Base-by-base conservation (phyloP, 2,329 filamentous ascomycete genomes). In the Coniella vitis region DNA sequence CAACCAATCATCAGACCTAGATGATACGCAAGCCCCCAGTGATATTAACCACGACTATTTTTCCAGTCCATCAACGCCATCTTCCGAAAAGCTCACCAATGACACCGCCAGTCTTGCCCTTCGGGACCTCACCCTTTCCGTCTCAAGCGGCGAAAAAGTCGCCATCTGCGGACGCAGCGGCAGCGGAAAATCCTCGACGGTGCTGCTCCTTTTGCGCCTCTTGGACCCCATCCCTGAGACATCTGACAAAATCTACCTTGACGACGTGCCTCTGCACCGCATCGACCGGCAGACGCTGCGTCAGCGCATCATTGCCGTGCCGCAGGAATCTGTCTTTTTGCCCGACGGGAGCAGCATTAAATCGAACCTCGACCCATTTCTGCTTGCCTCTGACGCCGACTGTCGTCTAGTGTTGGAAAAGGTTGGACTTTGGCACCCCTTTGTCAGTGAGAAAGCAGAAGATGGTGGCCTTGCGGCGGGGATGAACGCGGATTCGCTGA, bases 251-350 rank as follows among this genome's bases (percentile, higher is more conserved):
- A 62, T 67, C 14, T 17, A 47, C 0, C 69, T 73, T 44, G 69
- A 73, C 42, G 55, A 56, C 41, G 52, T 59, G 1, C 51, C 58
- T 0, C 61, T 65, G 0, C 43, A 59, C 20, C 56, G 55, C 10
- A 57, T 73, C 3, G 52, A 66, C 32, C 60, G 68, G 2, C 8
- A 54, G 1, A 52, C 57, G 0, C 59, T 73, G 1, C 67, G 70
- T 4, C 60, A 61, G 22, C 65, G 64, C 4, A 60, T 73, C 22
- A 67, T 70, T 38, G 64, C 66, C 3, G 57, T 73, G 3, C 69
- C 71, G 0, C 70, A 74, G 55, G 71, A 72, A 9, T 54, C 65
- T 1, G 64, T 70, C 7, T 71, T 74, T 56, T 56, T 72, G 3
- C 64, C 62, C 1, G 68, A 62, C 39, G 66, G 61, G 3, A 63